Conservation (phyloP, 2,329 filamentous ascomycete species). For the Penicillium sclerotiorum region DNA sequence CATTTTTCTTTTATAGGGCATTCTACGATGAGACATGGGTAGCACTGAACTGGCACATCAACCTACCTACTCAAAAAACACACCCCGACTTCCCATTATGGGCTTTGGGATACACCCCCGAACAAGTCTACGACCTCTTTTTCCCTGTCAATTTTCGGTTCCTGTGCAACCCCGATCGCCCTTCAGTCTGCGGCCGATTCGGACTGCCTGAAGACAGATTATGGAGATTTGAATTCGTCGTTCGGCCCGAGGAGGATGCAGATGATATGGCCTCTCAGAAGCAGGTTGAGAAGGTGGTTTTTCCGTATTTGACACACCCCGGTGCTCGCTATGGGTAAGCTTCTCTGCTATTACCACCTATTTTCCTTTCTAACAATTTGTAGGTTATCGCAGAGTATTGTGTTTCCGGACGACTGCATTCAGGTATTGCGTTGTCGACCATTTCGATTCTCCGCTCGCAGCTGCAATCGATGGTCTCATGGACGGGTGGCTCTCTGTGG, state of each 20-base stretch:
- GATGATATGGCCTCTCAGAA: conserved; percentile 25
- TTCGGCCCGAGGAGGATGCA: conserved; percentile 31
- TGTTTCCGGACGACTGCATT: conserved; percentile 53
- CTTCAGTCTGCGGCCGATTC: conserved; percentile 51
- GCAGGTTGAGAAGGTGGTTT: too few species aligned
- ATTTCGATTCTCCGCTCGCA: conserved; percentile 49
- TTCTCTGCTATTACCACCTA: too few species aligned
- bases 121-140: conserved; percentile 53
- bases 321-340: too few species aligned
- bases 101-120: conserved; percentile 49
- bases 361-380: too few species aligned
- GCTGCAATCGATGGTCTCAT: conserved; percentile 51
- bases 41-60: conserved; percentile 51
- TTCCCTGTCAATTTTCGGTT: conserved; percentile 52
- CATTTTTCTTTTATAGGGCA: too few species aligned
- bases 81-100: conserved; percentile 55
- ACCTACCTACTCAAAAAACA: conserved; percentile 46
- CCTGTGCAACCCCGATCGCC: conserved; percentile 44
- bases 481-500: conserved; percentile 48
- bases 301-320: too few species aligned
- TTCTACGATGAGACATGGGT: conserved; percentile 46
- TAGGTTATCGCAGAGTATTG: too few species aligned
- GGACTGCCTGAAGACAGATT: conserved; percentile 44
- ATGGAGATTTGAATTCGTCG: conserved; percentile 48
- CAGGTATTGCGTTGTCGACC: conserved; percentile 49